A percentile compares a stretch with the other conserved stretches of the same genome.
Conservation (phyloP, 2,329 filamentous ascomycete species). For the Nemania sp. region DNA sequence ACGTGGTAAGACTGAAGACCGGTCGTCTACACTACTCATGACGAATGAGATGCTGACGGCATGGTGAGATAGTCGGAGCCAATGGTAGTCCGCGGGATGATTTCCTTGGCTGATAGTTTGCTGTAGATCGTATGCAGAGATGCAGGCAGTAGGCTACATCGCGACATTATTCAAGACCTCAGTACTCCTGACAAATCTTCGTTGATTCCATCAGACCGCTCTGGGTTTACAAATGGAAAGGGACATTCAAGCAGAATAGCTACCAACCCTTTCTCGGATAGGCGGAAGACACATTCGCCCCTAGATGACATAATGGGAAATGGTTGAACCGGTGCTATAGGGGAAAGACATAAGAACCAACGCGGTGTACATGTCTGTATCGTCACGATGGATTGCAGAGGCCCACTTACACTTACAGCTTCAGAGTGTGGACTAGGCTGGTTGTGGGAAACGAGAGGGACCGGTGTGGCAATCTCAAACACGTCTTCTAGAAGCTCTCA, state of each 20-base stretch:
- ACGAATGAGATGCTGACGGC: constrained; percentile 31
- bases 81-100: neutral
- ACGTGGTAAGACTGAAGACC: constrained; percentile 27
- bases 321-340: constrained; percentile 9
- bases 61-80: constrained; percentile 13
- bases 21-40: constrained; percentile 2
- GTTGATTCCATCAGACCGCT: neutral
- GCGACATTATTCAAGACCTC: neutral
- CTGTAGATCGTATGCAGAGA: constrained; percentile 17
- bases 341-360: neutral
- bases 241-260: neutral
- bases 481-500: neutral
- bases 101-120: neutral
- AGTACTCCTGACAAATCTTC: constrained; percentile 1
- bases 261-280: neutral
- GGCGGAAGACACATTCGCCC: constrained; percentile 19
- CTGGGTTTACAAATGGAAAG: neutral
- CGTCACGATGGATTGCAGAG: constrained; percentile 13
- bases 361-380: neutral
- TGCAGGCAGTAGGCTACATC: neutral
- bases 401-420: neutral
- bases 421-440: neutral
- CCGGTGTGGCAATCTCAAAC: constrained; percentile 1
- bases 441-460: neutral
- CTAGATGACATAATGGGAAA: neutral